These are phyloP conservation scores for Gymnopilus dilepis DNA, from an alignment of 768 basidiomycete species.

Conservation along the genomic window DNA sequence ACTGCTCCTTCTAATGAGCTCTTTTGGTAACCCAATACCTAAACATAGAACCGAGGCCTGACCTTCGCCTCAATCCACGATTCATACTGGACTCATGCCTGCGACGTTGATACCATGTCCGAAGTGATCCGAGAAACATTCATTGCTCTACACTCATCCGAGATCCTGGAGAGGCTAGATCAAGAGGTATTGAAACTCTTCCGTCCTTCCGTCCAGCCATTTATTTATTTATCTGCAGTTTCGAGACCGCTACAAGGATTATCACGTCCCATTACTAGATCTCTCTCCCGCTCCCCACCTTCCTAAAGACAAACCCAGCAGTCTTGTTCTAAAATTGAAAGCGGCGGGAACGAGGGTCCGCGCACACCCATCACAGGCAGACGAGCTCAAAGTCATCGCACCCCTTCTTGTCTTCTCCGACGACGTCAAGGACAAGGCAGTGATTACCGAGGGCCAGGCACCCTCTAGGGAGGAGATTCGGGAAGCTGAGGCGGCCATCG, in stretches of 20 bases:
- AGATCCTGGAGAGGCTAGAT: slow-evolving; percentile 75
- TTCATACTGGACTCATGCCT: slow-evolving; percentile 98
- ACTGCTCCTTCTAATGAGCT: not conserved
- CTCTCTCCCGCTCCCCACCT: slow-evolving; percentile 36
- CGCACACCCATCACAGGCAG: slow-evolving; percentile 46
- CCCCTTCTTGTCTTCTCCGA: slow-evolving; percentile 45
- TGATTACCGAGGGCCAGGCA: slow-evolving; percentile 26
- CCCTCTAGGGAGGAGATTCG: slow-evolving; percentile 21
- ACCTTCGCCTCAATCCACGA: slow-evolving; percentile 97
- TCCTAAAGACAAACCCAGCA: not conserved
- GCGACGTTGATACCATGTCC: slow-evolving; percentile 86
- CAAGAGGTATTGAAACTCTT: slow-evolving; percentile 62
- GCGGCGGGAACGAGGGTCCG: slow-evolving; percentile 51
- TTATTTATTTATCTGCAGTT: slow-evolving; percentile 54
- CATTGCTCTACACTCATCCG: slow-evolving; percentile 87
- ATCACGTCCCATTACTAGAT: slow-evolving; percentile 63
- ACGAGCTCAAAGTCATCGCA: slow-evolving; percentile 33
- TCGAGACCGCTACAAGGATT: slow-evolving; percentile 74
- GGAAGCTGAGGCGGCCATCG: slow-evolving; percentile 29
- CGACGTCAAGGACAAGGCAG: slow-evolving; percentile 33
- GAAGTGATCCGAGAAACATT: slow-evolving; percentile 91
- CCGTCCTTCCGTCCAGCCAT: not conserved
- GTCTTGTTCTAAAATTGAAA: slow-evolving; percentile 45
- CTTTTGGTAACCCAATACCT: slow-evolving; percentile 8
- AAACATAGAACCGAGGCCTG: slow-evolving; percentile 63